Base-by-base conservation (phyloP, 805 yeast species). In the Candida fluviatilis region DNA sequence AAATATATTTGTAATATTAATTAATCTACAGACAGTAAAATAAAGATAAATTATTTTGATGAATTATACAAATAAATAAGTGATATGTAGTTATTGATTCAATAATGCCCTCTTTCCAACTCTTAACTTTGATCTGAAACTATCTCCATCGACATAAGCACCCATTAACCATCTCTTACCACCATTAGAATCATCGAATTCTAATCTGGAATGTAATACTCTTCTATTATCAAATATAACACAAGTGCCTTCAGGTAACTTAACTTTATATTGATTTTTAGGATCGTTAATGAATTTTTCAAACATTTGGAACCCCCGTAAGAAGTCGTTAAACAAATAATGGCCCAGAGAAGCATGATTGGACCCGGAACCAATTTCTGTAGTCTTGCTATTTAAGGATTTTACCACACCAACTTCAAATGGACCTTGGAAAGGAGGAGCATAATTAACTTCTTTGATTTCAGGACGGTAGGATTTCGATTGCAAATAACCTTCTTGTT, bases 361-460 rank as follows among this genome's bases (percentile, higher is more conserved):
- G 10, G 35, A 31, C 4, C 35, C 35, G n/a, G 35, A 31, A 5
- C 35, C 35, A 31, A 31, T 21, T 21, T 31, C 35, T 18, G 18
- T 10, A 5, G 33, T 24, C 19, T 32, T 25, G 21, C 18, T 39
- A 30, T 46, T 28, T 18, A 46, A 48, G 23, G 62, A 58, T 11
- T 59, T 60, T 13, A 69, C 66, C n/a, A 76, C 70, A 14, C 79
- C 80, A 39, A 60, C 61, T 45, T 82, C 87, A 40, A 79, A 76
- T 1, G 91, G 91, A 0, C 85, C 91, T 52, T 84, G 95, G 63
- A 82, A 84, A 8, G 90, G 91, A 2, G 95, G 93, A 0, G 91
- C 79, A 56, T 84, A 84, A 52, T 82, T 82, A 14, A 83, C 75
- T 37, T 74, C 80, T 47, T 72, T 73, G 45, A 82, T 74, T 26